Conservation (phyloP, 192 early-diverging fungal species). For the Neocallimastix lanati region DNA sequence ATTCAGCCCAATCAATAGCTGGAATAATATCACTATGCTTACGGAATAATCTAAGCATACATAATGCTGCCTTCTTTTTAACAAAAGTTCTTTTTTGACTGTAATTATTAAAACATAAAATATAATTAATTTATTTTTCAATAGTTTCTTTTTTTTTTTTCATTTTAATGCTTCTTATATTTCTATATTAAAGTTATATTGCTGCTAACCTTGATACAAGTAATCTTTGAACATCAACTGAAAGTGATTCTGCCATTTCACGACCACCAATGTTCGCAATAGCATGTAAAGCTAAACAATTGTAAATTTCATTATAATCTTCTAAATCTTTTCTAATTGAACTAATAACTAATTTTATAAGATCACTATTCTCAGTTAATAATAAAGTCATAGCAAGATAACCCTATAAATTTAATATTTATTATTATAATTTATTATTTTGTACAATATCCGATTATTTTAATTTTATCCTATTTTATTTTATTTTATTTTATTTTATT, state of each 20-base stretch:
- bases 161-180: too few relatives aligned
- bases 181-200: not conserved
- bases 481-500: too few relatives aligned
- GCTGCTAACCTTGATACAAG: constrained; percentile 70
- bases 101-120: too few relatives aligned
- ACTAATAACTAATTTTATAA: constrained; percentile 65
- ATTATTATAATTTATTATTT: too few relatives aligned
- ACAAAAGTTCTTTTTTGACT: constrained; percentile 65
- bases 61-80: constrained; percentile 93
- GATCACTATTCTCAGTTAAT: constrained; percentile 70
- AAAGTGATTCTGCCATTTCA: constrained; percentile 77
- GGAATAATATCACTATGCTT: constrained; percentile 77
- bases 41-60: constrained; percentile 70
- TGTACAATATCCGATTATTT: too few relatives aligned
- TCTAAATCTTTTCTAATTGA: constrained; percentile 75
- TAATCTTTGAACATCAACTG: constrained; percentile 62
- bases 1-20: constrained; percentile 68
- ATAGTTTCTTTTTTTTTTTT: too few relatives aligned
- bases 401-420: too few relatives aligned
- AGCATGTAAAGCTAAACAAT: constrained; percentile 82
- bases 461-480: too few relatives aligned
- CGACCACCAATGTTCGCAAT: constrained; percentile 89
- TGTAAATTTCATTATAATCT: constrained; percentile 64
- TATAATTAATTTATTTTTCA: too few relatives aligned
- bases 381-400: constrained; percentile 90